Percentiles rank a stretch among this genome's conserved stretches.
Evolutionary conservation across 2,329 filamentous ascomycete genomes (phyloP).

Genomic region (Aspergillus spinulosporus): DNA sequence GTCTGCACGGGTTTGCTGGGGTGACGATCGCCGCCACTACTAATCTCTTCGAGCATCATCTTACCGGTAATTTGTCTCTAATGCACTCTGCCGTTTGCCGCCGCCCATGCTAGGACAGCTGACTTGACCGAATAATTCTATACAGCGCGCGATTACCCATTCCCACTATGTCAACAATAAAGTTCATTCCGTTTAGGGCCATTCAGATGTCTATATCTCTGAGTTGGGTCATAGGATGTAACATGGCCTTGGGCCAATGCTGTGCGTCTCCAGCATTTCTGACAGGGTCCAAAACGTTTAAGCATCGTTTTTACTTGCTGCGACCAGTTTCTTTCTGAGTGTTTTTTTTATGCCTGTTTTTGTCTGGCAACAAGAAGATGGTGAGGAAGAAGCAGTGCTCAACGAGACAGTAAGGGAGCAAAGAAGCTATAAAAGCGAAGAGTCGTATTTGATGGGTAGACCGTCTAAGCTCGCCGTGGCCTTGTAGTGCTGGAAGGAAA

Average conservation of each 20-base stretch:
- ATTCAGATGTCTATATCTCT: constrained; percentile 29
- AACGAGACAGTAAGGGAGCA: neutral
- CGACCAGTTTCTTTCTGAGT: constrained; percentile 26
- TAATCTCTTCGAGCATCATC: constrained; percentile 37
- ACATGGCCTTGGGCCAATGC: constrained; percentile 33
- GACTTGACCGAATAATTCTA: constrained; percentile 29
- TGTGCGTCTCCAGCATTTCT: constrained; percentile 25
- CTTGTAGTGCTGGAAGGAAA: constrained; percentile 8
- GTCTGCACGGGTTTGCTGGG: constrained; percentile 36
- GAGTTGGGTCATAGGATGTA: constrained; percentile 29
- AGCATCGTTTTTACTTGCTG: constrained; percentile 23
- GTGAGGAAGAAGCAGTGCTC: constrained; percentile 1
- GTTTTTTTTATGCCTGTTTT: constrained; percentile 15
- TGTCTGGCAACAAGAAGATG: constrained; percentile 14
- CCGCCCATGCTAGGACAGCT: constrained; percentile 35
- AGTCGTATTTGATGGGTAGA: constrained; percentile 1
- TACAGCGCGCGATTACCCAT: constrained; percentile 23
- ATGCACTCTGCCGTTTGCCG: constrained; percentile 36
- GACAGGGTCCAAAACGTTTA: constrained; percentile 22
- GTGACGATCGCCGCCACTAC: constrained; percentile 32
- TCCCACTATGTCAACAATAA: constrained; percentile 21
- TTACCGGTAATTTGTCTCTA: constrained; percentile 31
- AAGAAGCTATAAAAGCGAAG: constrained; percentile 6
- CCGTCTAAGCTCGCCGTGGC: neutral
- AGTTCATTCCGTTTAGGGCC: constrained; percentile 23